These are phyloP conservation scores for Clonostachys chloroleuca DNA, from an alignment of 2,329 filamentous ascomycete species.

Conservation along the genomic window DNA sequence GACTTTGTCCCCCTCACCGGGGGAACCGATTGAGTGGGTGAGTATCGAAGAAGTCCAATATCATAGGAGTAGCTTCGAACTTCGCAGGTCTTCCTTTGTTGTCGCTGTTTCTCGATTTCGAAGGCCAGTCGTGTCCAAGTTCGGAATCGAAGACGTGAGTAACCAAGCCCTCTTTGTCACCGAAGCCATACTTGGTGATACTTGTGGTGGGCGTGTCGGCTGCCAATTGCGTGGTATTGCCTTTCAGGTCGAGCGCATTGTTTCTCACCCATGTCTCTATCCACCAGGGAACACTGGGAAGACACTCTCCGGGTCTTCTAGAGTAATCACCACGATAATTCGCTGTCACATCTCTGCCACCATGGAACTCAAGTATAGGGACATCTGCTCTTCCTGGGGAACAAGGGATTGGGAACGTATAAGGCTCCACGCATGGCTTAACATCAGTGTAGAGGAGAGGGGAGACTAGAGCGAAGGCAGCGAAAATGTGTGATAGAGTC, in stretches of 20 bases:
- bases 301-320: background rate
- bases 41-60: background rate
- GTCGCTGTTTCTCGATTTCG: background rate
- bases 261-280: background rate
- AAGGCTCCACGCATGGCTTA: background rate
- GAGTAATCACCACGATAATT: background rate
- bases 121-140: background rate
- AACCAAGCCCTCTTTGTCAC: background rate
- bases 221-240: background rate
- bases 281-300: background rate
- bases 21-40: background rate
- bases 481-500: background rate
- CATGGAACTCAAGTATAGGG: background rate
- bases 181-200: background rate
- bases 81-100: background rate
- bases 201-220: background rate
- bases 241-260: background rate
- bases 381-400: background rate
- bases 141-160: background rate
- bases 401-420: background rate
- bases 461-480: background rate
- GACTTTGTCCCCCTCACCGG: too few relatives aligned
- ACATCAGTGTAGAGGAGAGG: background rate
- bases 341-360: background rate
- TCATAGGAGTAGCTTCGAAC: background rate